These are phyloP conservation scores for Aspergillus sp. DNA, from an alignment of 2,329 filamentous ascomycete species.

Conservation along the genomic window DNA sequence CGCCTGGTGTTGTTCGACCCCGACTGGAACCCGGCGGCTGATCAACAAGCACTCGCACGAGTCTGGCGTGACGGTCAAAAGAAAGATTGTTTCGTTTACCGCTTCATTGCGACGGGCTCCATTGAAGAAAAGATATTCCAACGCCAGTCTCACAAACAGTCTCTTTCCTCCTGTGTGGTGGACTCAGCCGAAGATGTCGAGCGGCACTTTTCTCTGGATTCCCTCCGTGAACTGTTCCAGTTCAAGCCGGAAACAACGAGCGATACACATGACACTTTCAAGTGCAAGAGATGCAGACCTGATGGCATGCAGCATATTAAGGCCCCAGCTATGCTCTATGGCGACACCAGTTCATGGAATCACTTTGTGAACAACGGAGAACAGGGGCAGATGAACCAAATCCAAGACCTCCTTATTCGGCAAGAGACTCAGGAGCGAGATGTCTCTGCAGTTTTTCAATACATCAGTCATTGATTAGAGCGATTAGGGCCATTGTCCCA, in stretches of 20 bases:
- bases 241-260: slow-evolving; percentile 81
- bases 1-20: slow-evolving; percentile 94
- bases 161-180: slow-evolving; percentile 91
- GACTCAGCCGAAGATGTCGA: slow-evolving; percentile 97
- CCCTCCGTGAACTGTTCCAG: slow-evolving; percentile 88
- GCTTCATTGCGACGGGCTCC: slow-evolving; percentile 97
- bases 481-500: neutral
- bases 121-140: slow-evolving; percentile 99
- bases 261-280: slow-evolving; percentile 98
- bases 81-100: slow-evolving; percentile 98
- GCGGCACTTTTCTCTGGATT: slow-evolving; percentile 90
- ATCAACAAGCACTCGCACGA: slow-evolving; percentile 93
- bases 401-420: slow-evolving; percentile 86
- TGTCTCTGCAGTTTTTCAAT: slow-evolving; percentile 96
- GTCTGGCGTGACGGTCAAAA: slow-evolving; percentile 99
- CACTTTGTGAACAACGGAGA: slow-evolving; percentile 81
- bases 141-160: slow-evolving; percentile 96
- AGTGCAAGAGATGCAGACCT: slow-evolving; percentile 90
- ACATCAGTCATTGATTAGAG: slow-evolving; percentile 76
- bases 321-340: slow-evolving; percentile 91
- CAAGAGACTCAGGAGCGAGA: slow-evolving; percentile 78
- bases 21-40: slow-evolving; percentile 96
- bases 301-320: slow-evolving; percentile 87
- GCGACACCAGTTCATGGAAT: slow-evolving; percentile 99
- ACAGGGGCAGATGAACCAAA: slow-evolving; percentile 67